phyloP scores from a whole-genome alignment of 179 eudicot genomes.

The Actinidia chinensis region DNA sequence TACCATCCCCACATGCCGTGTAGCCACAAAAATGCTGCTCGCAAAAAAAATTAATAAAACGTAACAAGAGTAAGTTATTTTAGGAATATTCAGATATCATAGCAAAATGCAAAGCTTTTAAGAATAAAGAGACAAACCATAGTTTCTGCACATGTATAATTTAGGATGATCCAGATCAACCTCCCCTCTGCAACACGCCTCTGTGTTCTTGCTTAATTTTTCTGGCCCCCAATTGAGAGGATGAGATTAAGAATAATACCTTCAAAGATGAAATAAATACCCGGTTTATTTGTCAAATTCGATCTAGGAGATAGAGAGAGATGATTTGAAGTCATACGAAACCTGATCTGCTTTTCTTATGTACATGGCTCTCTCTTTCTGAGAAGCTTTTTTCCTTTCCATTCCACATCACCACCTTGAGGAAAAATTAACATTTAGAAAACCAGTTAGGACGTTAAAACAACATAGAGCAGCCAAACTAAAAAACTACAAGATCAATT shows the following conservation, averaged over 20 bases:
- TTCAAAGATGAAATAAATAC: slow-evolving; percentile 1
- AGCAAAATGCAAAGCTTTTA: background rate
- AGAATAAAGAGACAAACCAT: slow-evolving; percentile 46
- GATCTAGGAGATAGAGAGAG: too few relatives aligned
- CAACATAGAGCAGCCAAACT: background rate
- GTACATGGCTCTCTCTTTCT: slow-evolving; percentile 67
- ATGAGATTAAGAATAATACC: background rate
- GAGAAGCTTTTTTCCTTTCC: slow-evolving; percentile 65
- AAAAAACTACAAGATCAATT: background rate
- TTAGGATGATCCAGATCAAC: slow-evolving; percentile 79
- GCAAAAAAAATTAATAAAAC: slow-evolving; percentile 13
- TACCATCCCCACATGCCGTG: slow-evolving; percentile 99
- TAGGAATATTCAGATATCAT: too few relatives aligned
- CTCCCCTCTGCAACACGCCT: slow-evolving; percentile 46
- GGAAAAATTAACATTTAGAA: background rate
- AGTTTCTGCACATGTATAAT: slow-evolving; percentile 83
- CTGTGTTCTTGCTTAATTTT: slow-evolving; percentile 43
- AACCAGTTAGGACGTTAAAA: slow-evolving; percentile 10
- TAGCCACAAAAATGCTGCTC: slow-evolving; percentile 74
- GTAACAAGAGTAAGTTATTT: slow-evolving; percentile 14
- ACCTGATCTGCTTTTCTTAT: slow-evolving; percentile 81
- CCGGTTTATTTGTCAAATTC: too few relatives aligned
- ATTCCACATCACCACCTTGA: slow-evolving; percentile 68
- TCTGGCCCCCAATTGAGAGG: slow-evolving; percentile 37
- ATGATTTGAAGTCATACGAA: slow-evolving; percentile 17